Evolutionary conservation across 352 stramenopile genomes (phyloP), one percentile per base, ranked within the genome.

Genomic region (Globisporangium irregulare): DNA sequence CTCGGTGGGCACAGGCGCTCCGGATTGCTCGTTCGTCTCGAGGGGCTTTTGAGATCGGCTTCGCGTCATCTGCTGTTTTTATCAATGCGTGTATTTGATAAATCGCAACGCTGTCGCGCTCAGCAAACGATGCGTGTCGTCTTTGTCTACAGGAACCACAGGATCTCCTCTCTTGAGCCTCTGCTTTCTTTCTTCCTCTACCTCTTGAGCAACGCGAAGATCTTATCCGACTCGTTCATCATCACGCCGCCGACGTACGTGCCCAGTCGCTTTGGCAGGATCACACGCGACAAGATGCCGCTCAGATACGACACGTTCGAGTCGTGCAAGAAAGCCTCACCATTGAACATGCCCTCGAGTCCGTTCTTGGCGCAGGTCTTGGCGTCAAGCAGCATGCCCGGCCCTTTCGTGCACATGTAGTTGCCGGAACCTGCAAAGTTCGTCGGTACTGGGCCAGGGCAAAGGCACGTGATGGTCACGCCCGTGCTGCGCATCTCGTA

Each of bases 391-490:
- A 41, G 20, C 22, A 41, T 34, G 5, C 32, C n/a, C 27, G 20
- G 34, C 10, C 32, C 56, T 10, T 46, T 51, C 41, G 15, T 68
- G 55, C n/a, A 68, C 12, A 66, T 73, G 43, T 60, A 76, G 8
- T 73, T 66, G 8, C 73, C 72, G 8, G 75, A 73, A 29, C 66
- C 73, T 43, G 78, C 75, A 59, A 94, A 85, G 57, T 94, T 90
- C 4, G 85, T 90, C 38, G 90, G 75, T 53, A 91, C 68, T 8
- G 84, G 70, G 1, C 86, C 87, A 0, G 83, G 79, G 54, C 76
- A 80, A 57, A 92, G 85, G 66, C 76, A 86, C 22, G 87, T 96
- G 36, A 92, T 74, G 1, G 77, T 82, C 54, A 95, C 82, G 4
- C 80, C 77, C 5, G 76, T 82, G 46, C 71, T 63, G 29, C 85